Conservation (phyloP, 805 yeast species). For the Ogataea degrootiae region DNA sequence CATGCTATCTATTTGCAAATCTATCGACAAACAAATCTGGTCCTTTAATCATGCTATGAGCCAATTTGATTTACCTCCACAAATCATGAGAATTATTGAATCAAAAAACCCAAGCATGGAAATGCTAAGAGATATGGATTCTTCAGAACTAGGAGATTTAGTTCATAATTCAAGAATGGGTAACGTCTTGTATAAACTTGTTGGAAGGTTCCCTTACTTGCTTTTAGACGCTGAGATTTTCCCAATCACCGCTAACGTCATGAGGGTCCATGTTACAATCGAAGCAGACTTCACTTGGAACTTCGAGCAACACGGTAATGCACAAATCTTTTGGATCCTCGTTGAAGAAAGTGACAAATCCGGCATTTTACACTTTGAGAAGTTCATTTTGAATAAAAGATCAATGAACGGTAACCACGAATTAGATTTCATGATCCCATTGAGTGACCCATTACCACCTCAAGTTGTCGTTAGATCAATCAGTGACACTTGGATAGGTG, state of each 20-base stretch:
- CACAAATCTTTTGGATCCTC: constrained; percentile 86
- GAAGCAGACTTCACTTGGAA: constrained; percentile 87
- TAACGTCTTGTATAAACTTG: constrained; percentile 46
- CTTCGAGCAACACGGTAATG: constrained; percentile 69
- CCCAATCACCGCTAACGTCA: constrained; percentile 83
- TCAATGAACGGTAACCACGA: constrained; percentile 55
- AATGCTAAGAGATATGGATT: constrained; percentile 62
- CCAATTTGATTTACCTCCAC: constrained; percentile 78
- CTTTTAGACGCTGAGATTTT: constrained; percentile 75
- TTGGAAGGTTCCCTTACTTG: constrained; percentile 72
- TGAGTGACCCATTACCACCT: constrained; percentile 83
- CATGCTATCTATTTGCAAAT: constrained; percentile 76
- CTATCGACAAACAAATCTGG: constrained; percentile 85
- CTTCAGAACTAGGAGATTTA: constrained; percentile 80
- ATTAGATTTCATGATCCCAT: constrained; percentile 89
- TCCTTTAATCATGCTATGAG: constrained; percentile 83
- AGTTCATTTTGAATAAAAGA: constrained; percentile 59
- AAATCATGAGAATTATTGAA: constrained; percentile 56
- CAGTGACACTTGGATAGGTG: constrained; percentile 87
- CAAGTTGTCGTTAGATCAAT: constrained; percentile 76
- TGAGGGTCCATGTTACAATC: constrained; percentile 69
- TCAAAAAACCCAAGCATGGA: constrained; percentile 67
- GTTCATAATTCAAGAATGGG: constrained; percentile 84
- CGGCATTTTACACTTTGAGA: constrained; percentile 75
- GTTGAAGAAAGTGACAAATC: constrained; percentile 82